A percentile compares a stretch with the other conserved stretches of the same genome.
These are phyloP conservation scores for Microstegium vimineum DNA, from an alignment of 176 grass and related monocot genomes.

Conservation along the genomic window DNA sequence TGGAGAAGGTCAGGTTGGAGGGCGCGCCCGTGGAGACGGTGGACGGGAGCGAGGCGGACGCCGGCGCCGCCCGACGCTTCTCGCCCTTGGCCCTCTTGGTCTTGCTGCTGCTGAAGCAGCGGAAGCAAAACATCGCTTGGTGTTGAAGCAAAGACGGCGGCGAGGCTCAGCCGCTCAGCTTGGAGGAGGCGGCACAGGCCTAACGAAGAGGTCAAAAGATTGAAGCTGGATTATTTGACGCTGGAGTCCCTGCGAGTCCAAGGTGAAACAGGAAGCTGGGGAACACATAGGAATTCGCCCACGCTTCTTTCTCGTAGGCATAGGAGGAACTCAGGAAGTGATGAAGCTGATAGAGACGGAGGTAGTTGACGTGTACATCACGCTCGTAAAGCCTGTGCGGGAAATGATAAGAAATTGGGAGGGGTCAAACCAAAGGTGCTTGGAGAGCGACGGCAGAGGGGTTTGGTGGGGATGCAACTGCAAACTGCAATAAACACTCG, in stretches of 20 bases:
- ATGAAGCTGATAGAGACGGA: background rate
- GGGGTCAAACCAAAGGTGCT: conserved; percentile 40
- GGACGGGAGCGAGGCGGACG: conserved; percentile 9
- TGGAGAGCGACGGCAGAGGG: conserved; percentile 26
- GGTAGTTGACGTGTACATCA: background rate
- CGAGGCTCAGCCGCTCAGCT: conserved; percentile 3
- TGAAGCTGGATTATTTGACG: conserved; percentile 1
- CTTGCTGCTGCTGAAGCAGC: conserved; percentile 12
- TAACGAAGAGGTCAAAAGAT: background rate
- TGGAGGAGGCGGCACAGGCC: background rate
- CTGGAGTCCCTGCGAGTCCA: background rate
- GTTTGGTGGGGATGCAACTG: background rate
- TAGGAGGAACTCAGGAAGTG: background rate
- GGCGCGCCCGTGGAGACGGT: conserved; percentile 6
- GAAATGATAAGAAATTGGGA: background rate
- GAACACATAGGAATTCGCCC: background rate
- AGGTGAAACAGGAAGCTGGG: background rate
- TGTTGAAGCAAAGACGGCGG: background rate
- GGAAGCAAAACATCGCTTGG: conserved; percentile 35
- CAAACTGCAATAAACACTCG: background rate
- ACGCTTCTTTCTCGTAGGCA: background rate
- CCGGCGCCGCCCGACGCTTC: background rate
- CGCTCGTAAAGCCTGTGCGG: background rate
- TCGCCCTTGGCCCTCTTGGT: background rate
- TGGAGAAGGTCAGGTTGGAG: conserved; percentile 14